Base-by-base conservation (phyloP, 2,329 filamentous ascomycete species). In the Arthrobotrys sinensis region DNA sequence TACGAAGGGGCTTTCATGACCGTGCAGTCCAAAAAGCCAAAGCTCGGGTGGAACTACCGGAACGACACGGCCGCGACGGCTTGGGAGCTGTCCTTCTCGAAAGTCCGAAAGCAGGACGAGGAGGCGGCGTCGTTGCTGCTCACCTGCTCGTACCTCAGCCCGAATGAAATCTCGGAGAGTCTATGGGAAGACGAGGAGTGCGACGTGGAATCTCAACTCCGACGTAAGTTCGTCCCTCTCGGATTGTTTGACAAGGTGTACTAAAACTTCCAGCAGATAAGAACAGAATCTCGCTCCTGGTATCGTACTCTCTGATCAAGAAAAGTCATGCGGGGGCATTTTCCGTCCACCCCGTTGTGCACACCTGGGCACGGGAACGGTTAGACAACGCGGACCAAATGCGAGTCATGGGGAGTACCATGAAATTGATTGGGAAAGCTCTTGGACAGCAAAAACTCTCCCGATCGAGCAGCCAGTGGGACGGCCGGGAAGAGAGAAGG, bases 131-230 rank as follows among this genome's bases (percentile, higher is more conserved):
- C 65, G 16, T 60, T 81, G 10, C 57, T 81, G 16, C 46, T 80
- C 8, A 48, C 71, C 7, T 81, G 80, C 38, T 70, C 80, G 38
- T 81, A 81, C 21, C 68, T 81, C 40, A 70, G 70, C 16, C 77
- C 63, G 8, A 62, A 80, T 3, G 68, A 80, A 34, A 81, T 81
- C 28, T 24, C 16, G 0, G 80, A 79, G 16, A 60, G 75, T 16
- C 40, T 81, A 3, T 67, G 80, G 28, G 66, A 43, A 16, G 60
- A 24, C 36, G 71, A 67, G 28, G 12, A 38, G 32, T 24, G 7
- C 12, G 24, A 63, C 38, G n/a, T 2, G 14, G 46, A 64, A 36
- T 57, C 34, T 19, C 14, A 32, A 50, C 16, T 60, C 14, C 68
- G 21, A 70, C 52, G 65, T 65, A 11, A 48, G 28, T 43, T 12